phyloP scores from a whole-genome alignment of 2,329 filamentous ascomycete genomes.

The Epichloe scottii region DNA sequence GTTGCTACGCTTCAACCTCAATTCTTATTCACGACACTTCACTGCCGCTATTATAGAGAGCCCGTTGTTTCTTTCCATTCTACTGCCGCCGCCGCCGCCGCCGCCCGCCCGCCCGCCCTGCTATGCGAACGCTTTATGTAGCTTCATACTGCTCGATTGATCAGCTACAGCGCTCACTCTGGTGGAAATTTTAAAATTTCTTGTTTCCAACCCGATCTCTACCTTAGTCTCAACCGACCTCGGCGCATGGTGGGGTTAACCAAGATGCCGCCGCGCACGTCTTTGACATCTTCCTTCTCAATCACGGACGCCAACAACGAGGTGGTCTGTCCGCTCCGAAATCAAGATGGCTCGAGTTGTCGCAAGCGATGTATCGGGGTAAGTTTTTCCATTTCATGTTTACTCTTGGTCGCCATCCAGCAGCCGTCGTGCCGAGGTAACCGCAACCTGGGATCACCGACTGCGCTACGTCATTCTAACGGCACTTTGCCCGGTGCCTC shows the following conservation, averaged over 20 bases:
- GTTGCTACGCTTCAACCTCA: neutral
- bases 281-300: slow-evolving; percentile 81
- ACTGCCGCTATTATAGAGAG: neutral
- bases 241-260: slow-evolving; percentile 32
- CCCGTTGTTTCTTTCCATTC: neutral
- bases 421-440: neutral
- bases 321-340: slow-evolving; percentile 89
- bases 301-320: slow-evolving; percentile 89
- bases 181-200: neutral
- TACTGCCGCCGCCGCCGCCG: neutral
- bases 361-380: slow-evolving; percentile 96
- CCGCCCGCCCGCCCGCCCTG: slow-evolving; percentile 11
- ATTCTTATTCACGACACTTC: neutral
- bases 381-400: slow-evolving; percentile 37
- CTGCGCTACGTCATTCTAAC: neutral
- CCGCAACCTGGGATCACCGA: neutral
- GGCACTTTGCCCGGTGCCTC: neutral
- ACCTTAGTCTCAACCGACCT: neutral
- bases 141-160: slow-evolving; percentile 20
- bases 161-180: slow-evolving; percentile 7
- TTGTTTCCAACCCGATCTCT: slow-evolving; percentile 6
- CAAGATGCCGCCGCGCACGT: slow-evolving; percentile 80
- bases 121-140: slow-evolving; percentile 13
- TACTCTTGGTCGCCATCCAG: neutral
- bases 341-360: slow-evolving; percentile 93